Conservation (phyloP, 1,284 basidiomycete species). For the Irpex sp. region DNA sequence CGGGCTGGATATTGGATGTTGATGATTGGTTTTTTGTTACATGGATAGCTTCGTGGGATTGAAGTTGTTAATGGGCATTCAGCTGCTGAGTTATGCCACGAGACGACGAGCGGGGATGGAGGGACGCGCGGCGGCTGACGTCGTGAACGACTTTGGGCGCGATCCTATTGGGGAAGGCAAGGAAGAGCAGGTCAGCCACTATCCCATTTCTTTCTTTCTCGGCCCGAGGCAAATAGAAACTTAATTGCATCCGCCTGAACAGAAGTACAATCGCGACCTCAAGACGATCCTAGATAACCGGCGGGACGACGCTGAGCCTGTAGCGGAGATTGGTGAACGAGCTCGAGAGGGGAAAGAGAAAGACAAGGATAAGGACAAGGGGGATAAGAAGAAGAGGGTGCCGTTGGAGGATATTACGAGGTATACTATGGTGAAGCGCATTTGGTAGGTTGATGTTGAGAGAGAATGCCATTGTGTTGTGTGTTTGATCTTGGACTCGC, state of each 20-base stretch:
- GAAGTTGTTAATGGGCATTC: constrained; percentile 86
- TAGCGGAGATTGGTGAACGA: constrained; percentile 69
- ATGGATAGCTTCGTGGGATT: constrained; percentile 65
- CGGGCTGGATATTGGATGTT: too few relatives aligned
- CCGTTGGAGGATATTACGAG: constrained; percentile 82
- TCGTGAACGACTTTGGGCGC: constrained; percentile 79
- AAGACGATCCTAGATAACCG: constrained; percentile 65
- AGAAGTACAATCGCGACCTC: constrained; percentile 79
- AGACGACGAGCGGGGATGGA: constrained; percentile 73
- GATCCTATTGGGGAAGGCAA: constrained; percentile 83
- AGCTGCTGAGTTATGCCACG: constrained; percentile 80
- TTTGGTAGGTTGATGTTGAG: constrained; percentile 51
- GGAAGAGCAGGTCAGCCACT: constrained; percentile 67
- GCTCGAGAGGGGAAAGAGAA: constrained; percentile 21
- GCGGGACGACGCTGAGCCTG: constrained; percentile 61
- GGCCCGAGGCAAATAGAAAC: too few relatives aligned
- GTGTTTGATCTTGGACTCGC: not conserved
- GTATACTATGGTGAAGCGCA: constrained; percentile 92
- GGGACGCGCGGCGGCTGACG: constrained; percentile 62
- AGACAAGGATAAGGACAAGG: constrained; percentile 24
- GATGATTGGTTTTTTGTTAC: too few relatives aligned
- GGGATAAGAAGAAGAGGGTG: constrained; percentile 53
- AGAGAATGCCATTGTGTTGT: not conserved
- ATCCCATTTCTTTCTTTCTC: not conserved
- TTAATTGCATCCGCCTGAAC: too few relatives aligned